These are phyloP conservation scores for Corymbia maculata DNA, from an alignment of 345 rosid species.

Conservation along the genomic window DNA sequence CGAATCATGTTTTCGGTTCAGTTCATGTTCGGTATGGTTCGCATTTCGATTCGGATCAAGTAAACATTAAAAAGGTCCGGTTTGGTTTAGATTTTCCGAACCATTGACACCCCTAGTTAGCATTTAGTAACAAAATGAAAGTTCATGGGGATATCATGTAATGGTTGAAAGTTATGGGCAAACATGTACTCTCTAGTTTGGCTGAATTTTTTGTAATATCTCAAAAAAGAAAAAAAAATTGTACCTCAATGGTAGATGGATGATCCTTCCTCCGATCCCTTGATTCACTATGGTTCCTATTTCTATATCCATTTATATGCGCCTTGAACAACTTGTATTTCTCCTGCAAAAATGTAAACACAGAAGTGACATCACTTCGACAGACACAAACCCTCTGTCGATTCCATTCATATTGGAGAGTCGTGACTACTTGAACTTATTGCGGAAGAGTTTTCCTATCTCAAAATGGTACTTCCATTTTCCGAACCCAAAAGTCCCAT, in stretches of 20 bases:
- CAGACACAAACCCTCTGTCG: neutral
- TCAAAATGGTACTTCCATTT: neutral
- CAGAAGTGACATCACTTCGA: neutral
- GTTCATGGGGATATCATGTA: neutral
- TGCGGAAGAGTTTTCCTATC: neutral
- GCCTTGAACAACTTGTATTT: constrained; percentile 17
- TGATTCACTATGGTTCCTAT: neutral
- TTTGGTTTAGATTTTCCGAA: no score
- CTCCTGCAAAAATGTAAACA: neutral
- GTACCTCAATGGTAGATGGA: constrained; percentile 15
- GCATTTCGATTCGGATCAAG: no score
- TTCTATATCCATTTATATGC: neutral
- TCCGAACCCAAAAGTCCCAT: neutral
- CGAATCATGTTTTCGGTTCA: no score
- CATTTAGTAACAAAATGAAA: neutral
- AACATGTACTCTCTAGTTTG: neutral
- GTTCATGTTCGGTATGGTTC: no score
- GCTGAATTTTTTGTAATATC: neutral
- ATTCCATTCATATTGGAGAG: neutral
- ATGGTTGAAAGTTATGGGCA: neutral
- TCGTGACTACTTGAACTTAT: neutral
- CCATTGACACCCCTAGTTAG: no score
- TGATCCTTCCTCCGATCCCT: constrained; percentile 1
- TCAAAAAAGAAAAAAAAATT: neutral
- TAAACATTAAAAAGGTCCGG: no score